Percentiles rank a stretch among this genome's conserved stretches.
These are phyloP conservation scores for Yamadazyma kitorensis DNA, from an alignment of 805 yeast species.

Conservation along the genomic window DNA sequence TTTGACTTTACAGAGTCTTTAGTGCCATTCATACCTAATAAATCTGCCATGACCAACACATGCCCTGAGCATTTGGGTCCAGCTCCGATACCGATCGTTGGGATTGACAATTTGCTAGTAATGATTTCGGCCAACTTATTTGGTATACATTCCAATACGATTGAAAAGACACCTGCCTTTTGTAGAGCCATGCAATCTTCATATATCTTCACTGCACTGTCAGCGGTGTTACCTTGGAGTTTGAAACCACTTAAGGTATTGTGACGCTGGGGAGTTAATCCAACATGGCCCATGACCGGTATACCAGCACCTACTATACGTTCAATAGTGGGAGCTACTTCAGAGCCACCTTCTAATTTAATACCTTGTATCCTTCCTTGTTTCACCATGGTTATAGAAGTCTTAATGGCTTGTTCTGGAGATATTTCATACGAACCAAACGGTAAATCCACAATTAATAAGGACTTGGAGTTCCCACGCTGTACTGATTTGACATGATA, in stretches of 20 bases:
- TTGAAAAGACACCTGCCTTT: conserved; percentile 69
- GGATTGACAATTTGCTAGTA: conserved; percentile 58
- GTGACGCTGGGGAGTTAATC: conserved; percentile 86
- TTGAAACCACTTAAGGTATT: conserved; percentile 81
- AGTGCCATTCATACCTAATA: conserved; percentile 70
- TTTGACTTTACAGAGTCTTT: conserved; percentile 49
- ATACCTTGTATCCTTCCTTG: conserved; percentile 64
- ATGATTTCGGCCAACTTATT: conserved; percentile 62
- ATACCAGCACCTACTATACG: conserved; percentile 67
- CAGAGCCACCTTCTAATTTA: conserved; percentile 83
- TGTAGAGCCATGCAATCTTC: conserved; percentile 70
- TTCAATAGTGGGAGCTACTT: conserved; percentile 48
- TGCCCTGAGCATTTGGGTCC: conserved; percentile 85
- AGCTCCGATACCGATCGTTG: conserved; percentile 96
- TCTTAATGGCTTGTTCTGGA: conserved; percentile 57
- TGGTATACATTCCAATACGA: conserved; percentile 87
- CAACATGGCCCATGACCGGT: conserved; percentile 89
- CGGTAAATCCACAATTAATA: conserved; percentile 82
- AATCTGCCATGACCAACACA: conserved; percentile 82
- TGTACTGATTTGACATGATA: conserved; percentile 74
- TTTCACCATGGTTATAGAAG: conserved; percentile 54
- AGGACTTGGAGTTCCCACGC: conserved; percentile 64
- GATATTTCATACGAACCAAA: conserved; percentile 80
- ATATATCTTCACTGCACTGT: conserved; percentile 53
- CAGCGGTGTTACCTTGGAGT: conserved; percentile 68